Evolutionary conservation across 2,329 filamentous ascomycete genomes (phyloP), one percentile per base, ranked within the genome.

Genomic region (Thelonectria blattea): DNA sequence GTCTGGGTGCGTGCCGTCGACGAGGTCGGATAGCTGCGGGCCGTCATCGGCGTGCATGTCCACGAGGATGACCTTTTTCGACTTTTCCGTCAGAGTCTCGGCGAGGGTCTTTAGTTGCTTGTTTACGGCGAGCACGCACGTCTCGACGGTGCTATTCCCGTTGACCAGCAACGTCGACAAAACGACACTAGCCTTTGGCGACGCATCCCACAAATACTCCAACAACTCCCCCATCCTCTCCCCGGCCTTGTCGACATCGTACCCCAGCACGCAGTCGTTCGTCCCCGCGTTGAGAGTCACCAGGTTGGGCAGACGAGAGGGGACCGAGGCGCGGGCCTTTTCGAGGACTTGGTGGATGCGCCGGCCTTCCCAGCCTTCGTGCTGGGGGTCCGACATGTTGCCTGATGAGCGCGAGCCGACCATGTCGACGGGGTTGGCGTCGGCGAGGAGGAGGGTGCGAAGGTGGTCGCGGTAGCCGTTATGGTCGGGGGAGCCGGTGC

Each of bases 341-440:
- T 27, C 65, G 45, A 69, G 60, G 37, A 81, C 74, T 62, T 80
- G 62, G 27, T 74, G 75, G 68, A 83, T 76, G 48, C 76, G 75
- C 45, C 72, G 71, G 22, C 76, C 79, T 0, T 77, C 74, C 74
- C 79, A 80, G 34, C 79, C 80, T 64, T 83, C 81, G 62, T 79
- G 74, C 12, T 79, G 74, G 65, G 78, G 77, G 66, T 79, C 71
- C 20, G 18, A 37, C 78, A 81, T 81, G 58, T 63, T 70, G 41
- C 79, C 79, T 47, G 69, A 64, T 17, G 73, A 63, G 30, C 70
- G 72, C n/a, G 71, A 76, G 20, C 80, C 79, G 15, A 81, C 78
- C 73, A 79, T 79, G 71, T 76, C 74, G 58, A 71, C 73, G 1
- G 50, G 14, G 71, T 75, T 75, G 30, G 74, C 75, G 18, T 70